Conservation (phyloP, 441 rosid species). For the Populus hybrid region DNA sequence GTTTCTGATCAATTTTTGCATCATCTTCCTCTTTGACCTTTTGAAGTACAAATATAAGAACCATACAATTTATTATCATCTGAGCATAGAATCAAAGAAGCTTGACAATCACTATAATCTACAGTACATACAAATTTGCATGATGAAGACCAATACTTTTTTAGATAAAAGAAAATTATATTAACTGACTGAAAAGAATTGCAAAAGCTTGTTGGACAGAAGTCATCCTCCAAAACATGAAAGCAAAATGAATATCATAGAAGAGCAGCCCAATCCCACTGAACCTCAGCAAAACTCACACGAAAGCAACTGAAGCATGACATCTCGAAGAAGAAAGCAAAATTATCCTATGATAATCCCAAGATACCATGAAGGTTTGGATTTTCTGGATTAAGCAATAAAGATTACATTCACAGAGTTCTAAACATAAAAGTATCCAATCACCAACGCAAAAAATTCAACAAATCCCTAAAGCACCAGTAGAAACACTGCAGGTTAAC, state of each 20-base stretch:
- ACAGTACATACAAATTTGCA: neutral
- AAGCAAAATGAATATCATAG: neutral
- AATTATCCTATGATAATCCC: neutral
- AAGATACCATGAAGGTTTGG: neutral
- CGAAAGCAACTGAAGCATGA: neutral
- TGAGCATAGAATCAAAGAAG: neutral
- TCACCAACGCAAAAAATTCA: neutral
- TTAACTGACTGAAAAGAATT: neutral
- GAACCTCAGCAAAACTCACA: neutral
- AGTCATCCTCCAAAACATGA: neutral
- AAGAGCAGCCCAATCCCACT: neutral
- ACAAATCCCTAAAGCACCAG: neutral
- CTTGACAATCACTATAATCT: conserved; percentile 2
- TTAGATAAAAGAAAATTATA: neutral
- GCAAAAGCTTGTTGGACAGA: neutral
- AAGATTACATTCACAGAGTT: neutral
- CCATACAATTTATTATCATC: conserved; percentile 7
- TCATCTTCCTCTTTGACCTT: conserved; percentile 99
- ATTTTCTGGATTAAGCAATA: too few relatives aligned
- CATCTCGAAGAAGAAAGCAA: neutral
- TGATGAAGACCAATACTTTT: neutral
- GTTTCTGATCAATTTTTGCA: conserved; percentile 68
- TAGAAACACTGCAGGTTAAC: neutral
- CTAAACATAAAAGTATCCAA: neutral
- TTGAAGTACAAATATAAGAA: conserved; percentile 20